Evolutionary conservation across 768 basidiomycete genomes (phyloP), one percentile per base, ranked within the genome.

Genomic region (Calvatia gigantea): DNA sequence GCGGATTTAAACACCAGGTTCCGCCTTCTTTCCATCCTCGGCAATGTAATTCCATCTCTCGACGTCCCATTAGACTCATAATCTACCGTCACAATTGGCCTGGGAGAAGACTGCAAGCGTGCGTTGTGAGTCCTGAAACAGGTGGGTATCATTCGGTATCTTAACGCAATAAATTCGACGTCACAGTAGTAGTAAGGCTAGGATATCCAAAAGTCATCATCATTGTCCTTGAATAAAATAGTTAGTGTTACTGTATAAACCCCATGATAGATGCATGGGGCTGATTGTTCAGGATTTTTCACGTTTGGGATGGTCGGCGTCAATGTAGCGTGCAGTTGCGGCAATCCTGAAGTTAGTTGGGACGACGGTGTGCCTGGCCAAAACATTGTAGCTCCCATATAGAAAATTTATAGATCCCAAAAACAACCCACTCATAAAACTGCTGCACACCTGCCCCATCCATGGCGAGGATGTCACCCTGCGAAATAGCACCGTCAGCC

Each of bases 381-480:
- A 49, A 6, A 54, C n/a, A 6, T 29, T 56, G n/a, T 6, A 53
- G 25, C 9, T 56, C 27, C 25, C 15, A n/a, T 25, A 39, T 50
- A 23, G 14, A 6, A 2, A 21, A 11, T 54, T 6, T 56, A 17
- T 32, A 62, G 12, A 27, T 8, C 4, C 11, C n/a, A 27, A 29
- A 15, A 17, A 25, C 21, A 9, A 58, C 85, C 68, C 63, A 88
- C 87, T 91, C 85, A 54, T 91, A 91, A 64, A 70, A 77, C 45
- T 81, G 72, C 63, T 91, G 89, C 7, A 91, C 77, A 3, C 68
- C 78, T 4, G 75, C 71, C 4, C 89, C 88, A 32, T 90, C 84
- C 89, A 91, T 91, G 8, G 91, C 79, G 48, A 91, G 68, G 15
- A 91, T 74, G 61, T 91, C 90, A 2, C 89, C 89, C 87, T 91